phyloP scores from a whole-genome alignment of 2,329 filamentous ascomycete species.

The Macrophomina pseudophaseolina region DNA sequence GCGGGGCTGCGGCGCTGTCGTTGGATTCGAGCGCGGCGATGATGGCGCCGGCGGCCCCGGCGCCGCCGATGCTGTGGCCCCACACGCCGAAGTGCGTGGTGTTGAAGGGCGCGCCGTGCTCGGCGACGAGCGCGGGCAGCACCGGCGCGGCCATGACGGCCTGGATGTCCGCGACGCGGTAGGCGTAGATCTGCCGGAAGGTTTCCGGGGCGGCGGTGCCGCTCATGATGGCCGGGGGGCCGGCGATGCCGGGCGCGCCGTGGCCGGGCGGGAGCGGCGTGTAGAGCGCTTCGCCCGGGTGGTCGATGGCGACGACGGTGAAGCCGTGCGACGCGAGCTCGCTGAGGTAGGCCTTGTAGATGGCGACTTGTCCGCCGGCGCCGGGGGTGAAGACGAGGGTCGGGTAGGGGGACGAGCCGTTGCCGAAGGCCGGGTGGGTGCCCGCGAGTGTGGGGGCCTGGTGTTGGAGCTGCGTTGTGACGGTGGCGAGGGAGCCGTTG shows the following conservation, averaged over 20 bases:
- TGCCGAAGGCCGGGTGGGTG: not conserved
- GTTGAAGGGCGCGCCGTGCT: conserved; percentile 18
- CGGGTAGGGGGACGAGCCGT: conserved; percentile 4
- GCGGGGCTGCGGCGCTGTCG: not conserved
- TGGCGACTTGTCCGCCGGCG: conserved; percentile 13
- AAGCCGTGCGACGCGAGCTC: conserved; percentile 14
- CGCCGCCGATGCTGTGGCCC: conserved; percentile 7
- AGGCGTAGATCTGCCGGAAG: not conserved
- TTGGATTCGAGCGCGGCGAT: conserved; percentile 25
- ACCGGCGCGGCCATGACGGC: not conserved
- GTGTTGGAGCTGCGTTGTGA: conserved; percentile 28
- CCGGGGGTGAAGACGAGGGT: conserved; percentile 18
- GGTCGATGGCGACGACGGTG: conserved; percentile 21
- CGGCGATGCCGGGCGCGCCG: conserved; percentile 9
- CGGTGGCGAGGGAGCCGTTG: conserved; percentile 17
- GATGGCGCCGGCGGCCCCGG: conserved; percentile 26
- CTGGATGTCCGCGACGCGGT: not conserved
- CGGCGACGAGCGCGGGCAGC: conserved; percentile 3
- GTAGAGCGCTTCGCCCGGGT: conserved; percentile 20
- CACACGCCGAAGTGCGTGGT: conserved; percentile 3
- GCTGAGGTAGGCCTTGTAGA: conserved; percentile 18
- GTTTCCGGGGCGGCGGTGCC: not conserved
- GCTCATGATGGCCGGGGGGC: not conserved
- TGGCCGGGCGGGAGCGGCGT: not conserved
- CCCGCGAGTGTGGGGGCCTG: not conserved